Percentiles rank a stretch among this genome's conserved stretches.
Evolutionary conservation across 1,284 basidiomycete genomes (phyloP).

Genomic region (Papiliotrema flavescens): DNA sequence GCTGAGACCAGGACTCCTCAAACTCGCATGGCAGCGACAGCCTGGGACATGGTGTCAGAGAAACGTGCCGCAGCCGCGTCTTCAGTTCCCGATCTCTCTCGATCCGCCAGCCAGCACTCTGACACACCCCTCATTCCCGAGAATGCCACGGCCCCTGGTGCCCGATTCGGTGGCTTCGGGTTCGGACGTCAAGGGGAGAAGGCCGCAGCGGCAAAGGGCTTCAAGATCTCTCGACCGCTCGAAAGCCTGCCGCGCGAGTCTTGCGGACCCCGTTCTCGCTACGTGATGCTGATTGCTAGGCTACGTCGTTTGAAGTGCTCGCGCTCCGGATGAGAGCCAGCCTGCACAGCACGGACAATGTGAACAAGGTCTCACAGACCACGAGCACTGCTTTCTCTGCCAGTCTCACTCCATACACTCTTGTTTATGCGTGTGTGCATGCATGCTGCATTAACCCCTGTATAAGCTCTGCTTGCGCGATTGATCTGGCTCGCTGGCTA

Average conservation of each 20-base stretch:
- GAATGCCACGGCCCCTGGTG: constrained; percentile 25
- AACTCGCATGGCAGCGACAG: constrained; percentile 38
- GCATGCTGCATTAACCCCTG: no score
- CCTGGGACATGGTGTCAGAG: constrained; percentile 41
- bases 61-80: constrained; percentile 14
- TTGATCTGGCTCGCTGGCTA: no score
- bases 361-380: no score
- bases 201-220: constrained; percentile 61
- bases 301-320: constrained; percentile 3
- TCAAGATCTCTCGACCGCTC: constrained; percentile 37
- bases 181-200: constrained; percentile 75
- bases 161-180: constrained; percentile 56
- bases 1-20: constrained; percentile 37
- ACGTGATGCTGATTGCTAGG: neutral
- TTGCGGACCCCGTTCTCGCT: neutral
- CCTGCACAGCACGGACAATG: no score
- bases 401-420: no score
- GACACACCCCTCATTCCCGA: constrained; percentile 29
- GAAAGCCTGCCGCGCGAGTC: constrained; percentile 41
- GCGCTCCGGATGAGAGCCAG: no score
- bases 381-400: no score
- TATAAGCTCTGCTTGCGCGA: no score
- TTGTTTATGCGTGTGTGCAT: no score
- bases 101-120: constrained; percentile 15
- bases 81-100: constrained; percentile 4